Conservation (phyloP, 2,329 filamentous ascomycete genomes). For the Coniochaeta ligniaria region DNA sequence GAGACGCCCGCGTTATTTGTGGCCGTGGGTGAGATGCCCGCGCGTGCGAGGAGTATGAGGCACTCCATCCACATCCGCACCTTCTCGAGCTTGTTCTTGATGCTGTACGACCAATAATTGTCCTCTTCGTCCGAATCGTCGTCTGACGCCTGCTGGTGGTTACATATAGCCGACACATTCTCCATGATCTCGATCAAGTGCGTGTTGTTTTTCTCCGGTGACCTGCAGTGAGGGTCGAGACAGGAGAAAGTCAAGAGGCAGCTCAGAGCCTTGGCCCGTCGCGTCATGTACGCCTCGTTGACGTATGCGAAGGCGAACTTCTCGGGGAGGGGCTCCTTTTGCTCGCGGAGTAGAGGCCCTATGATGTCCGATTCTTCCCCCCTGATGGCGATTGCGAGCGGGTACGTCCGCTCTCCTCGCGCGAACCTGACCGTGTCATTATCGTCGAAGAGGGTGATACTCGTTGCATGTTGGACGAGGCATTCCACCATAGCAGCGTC, state of each 20-base stretch:
- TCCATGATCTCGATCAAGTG: constrained; percentile 1
- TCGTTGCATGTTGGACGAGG: constrained; percentile 13
- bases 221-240: constrained; percentile 2
- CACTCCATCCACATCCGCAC: constrained; percentile 5
- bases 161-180: background rate
- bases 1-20: constrained; percentile 4
- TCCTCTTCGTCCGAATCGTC: background rate
- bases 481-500: background rate
- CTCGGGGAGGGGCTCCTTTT: background rate
- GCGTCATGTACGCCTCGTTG: constrained; percentile 3
- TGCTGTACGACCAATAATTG: background rate
- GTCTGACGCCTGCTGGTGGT: background rate
- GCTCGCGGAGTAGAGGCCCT: constrained; percentile 1
- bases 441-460: constrained; percentile 19
- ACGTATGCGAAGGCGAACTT: constrained; percentile 5
- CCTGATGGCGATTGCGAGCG: constrained; percentile 1
- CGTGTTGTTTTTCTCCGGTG: background rate
- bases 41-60: constrained; percentile 2
- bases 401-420: background rate
- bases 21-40: constrained; percentile 1
- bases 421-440: constrained; percentile 15
- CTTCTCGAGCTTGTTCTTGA: background rate
- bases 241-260: background rate
- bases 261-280: background rate
- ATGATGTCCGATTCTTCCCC: background rate